phyloP scores from a whole-genome alignment of 306 rosid genomes.

The Inga laurina region DNA sequence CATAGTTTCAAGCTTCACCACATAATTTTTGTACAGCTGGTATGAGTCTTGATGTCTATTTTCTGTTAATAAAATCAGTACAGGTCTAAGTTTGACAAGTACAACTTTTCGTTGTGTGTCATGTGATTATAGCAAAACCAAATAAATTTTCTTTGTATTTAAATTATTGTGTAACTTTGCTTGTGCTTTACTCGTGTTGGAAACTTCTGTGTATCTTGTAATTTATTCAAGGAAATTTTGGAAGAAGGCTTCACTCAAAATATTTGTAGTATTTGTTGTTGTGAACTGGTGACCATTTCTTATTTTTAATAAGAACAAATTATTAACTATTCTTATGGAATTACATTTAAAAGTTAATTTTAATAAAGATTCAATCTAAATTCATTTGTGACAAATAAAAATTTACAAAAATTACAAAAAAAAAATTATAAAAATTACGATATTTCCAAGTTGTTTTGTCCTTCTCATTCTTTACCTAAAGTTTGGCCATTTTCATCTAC shows the following conservation, averaged over 20 bases:
- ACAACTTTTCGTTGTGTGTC: slow-evolving; percentile 13
- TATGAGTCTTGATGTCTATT: not conserved
- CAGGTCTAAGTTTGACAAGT: not conserved
- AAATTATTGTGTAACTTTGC: not conserved
- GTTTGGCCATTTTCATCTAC: too few relatives aligned
- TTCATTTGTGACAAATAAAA: not conserved
- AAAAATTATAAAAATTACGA: too few relatives aligned
- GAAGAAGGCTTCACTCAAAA: not conserved
- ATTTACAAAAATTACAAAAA: too few relatives aligned
- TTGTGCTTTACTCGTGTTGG: not conserved
- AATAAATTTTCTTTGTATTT: not conserved
- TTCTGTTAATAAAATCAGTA: not conserved
- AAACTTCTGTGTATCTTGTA: not conserved
- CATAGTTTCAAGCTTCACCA: not conserved
- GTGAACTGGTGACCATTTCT: not conserved
- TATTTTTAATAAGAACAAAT: too few relatives aligned
- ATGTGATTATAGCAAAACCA: not conserved
- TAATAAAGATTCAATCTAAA: not conserved
- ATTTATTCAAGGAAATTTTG: not conserved
- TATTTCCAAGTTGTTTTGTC: too few relatives aligned
- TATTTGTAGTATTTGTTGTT: not conserved
- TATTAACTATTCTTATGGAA: too few relatives aligned
- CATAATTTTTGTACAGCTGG: not conserved
- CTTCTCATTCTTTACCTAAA: too few relatives aligned
- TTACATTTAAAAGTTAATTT: too few relatives aligned